These are phyloP conservation scores for Botrytis squamosa DNA, from an alignment of 2,329 filamentous ascomycete genomes.

Conservation along the genomic window DNA sequence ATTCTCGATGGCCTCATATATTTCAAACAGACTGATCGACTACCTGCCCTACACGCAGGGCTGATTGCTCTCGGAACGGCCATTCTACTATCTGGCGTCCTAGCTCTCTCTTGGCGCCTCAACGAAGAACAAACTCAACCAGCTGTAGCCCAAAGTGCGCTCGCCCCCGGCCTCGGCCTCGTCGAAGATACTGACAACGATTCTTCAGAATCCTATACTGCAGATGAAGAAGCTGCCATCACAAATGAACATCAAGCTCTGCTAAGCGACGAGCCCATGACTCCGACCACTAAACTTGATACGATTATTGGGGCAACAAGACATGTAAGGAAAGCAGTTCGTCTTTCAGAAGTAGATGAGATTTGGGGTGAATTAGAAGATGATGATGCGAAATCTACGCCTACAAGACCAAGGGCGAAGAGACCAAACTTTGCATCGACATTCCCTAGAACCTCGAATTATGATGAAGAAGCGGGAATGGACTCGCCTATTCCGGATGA, in stretches of 20 bases:
- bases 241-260: constrained; percentile 37
- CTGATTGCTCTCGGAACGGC: constrained; percentile 84
- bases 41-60: constrained; percentile 72
- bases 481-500: constrained; percentile 31
- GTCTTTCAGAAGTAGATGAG: constrained; percentile 64
- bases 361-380: constrained; percentile 91
- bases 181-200: constrained; percentile 67
- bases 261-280: constrained; percentile 36
- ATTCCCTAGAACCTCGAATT: constrained; percentile 8
- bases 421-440: constrained; percentile 23
- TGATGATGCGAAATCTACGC: constrained; percentile 47
- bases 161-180: constrained; percentile 80
- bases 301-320: constrained; percentile 36
- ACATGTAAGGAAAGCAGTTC: constrained; percentile 34
- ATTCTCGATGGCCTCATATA: constrained; percentile 97
- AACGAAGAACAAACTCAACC: constrained; percentile 70
- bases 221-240: constrained; percentile 38
- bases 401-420: constrained; percentile 24
- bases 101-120: constrained; percentile 90
- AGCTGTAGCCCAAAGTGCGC: constrained; percentile 61
- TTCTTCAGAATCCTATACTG: constrained; percentile 49
- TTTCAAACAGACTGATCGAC: constrained; percentile 81
- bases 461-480: constrained; percentile 12
- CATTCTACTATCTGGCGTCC: constrained; percentile 81
- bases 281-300: constrained; percentile 37